A percentile compares a stretch with the other conserved stretches of the same genome.
Conservation (phyloP, 2,329 filamentous ascomycete species). For the Alternaria hordeiaustralica region DNA sequence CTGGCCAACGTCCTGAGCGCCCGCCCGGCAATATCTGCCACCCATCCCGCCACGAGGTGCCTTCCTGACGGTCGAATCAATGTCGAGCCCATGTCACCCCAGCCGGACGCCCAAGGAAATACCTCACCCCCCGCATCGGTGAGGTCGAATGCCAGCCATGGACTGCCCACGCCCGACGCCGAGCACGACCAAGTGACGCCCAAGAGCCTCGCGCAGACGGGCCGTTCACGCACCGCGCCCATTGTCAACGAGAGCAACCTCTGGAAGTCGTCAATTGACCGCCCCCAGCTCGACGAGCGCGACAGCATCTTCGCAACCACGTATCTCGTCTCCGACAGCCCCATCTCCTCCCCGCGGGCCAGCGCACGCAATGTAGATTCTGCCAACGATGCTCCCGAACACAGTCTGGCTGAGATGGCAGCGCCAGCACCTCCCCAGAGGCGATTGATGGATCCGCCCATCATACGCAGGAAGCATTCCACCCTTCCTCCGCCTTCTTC, state of each 20-base stretch:
- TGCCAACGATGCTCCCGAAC: conserved; percentile 38
- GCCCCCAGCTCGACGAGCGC: conserved; percentile 65
- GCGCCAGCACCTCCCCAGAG: conserved; percentile 36
- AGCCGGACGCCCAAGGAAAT: conserved; percentile 47
- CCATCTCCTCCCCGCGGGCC: conserved; percentile 48
- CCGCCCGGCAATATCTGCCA: conserved; percentile 44
- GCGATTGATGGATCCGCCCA: conserved; percentile 42
- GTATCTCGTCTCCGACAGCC: conserved; percentile 61
- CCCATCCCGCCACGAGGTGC: conserved; percentile 41
- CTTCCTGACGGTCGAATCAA: conserved; percentile 47
- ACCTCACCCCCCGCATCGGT: conserved; percentile 50
- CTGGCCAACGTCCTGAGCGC: conserved; percentile 25
- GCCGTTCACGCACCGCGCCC: conserved; percentile 49
- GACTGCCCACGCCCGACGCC: conserved; percentile 23
- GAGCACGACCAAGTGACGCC: conserved; percentile 33
- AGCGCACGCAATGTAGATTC: conserved; percentile 23
- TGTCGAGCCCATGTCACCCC: conserved; percentile 53
- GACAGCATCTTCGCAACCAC: conserved; percentile 70
- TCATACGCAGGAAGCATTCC: conserved; percentile 40
- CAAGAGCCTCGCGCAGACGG: conserved; percentile 45
- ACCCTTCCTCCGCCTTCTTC: conserved; percentile 29
- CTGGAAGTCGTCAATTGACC: conserved; percentile 47
- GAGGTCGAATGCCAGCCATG: conserved; percentile 44
- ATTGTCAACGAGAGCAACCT: conserved; percentile 39
- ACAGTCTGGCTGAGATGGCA: conserved; percentile 38